Percentiles rank a stretch among this genome's conserved stretches.
These are phyloP conservation scores for Sistotremastrum suecicum DNA, from an alignment of 768 basidiomycete species.

Conservation along the genomic window DNA sequence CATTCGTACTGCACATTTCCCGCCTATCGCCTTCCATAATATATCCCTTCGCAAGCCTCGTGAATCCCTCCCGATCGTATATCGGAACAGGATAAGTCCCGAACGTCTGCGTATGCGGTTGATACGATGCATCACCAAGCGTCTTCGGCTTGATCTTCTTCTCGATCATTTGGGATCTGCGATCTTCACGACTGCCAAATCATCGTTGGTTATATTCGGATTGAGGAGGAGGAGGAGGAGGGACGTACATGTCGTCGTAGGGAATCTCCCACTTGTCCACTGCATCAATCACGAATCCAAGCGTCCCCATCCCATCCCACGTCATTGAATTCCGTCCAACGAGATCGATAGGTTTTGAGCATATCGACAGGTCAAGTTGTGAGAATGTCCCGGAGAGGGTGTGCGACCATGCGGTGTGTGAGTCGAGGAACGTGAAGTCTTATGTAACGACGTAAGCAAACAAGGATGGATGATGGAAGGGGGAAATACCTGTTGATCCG, in stretches of 20 bases:
- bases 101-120: constrained; percentile 40
- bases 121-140: constrained; percentile 41
- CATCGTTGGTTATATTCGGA: constrained; percentile 2
- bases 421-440: constrained; percentile 61
- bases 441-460: not conserved
- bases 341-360: constrained; percentile 49
- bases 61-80: constrained; percentile 36
- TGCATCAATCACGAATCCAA: constrained; percentile 56
- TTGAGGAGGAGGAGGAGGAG: too few species aligned
- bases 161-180: constrained; percentile 15
- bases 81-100: constrained; percentile 32
- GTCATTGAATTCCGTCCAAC: constrained; percentile 47
- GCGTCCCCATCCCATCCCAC: constrained; percentile 51
- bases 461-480: not conserved
- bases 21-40: constrained; percentile 35
- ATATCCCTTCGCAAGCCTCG: constrained; percentile 49
- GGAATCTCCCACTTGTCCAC: constrained; percentile 46
- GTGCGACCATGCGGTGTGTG: constrained; percentile 59
- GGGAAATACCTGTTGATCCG: constrained; percentile 50
- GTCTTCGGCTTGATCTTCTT: constrained; percentile 32
- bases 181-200: not conserved
- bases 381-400: constrained; percentile 67
- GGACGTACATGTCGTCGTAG: constrained; percentile 63
- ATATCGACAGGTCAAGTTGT: constrained; percentile 60
- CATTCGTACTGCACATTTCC: constrained; percentile 44